These are phyloP conservation scores for Sanghuangporus weigelae DNA, from an alignment of 1,284 basidiomycete species.

Conservation along the genomic window DNA sequence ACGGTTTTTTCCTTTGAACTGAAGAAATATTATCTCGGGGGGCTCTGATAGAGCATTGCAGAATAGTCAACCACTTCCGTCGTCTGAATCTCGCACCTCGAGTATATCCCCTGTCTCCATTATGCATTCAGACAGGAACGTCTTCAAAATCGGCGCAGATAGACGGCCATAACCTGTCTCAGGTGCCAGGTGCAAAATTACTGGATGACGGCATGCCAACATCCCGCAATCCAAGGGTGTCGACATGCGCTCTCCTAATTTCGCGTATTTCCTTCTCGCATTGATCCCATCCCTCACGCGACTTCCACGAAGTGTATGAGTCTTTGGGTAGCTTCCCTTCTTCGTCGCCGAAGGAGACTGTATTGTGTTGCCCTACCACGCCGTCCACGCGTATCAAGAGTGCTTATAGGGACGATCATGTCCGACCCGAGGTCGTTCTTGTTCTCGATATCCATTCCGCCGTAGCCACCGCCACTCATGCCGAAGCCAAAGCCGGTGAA, in stretches of 20 bases:
- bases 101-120: conserved; percentile 65
- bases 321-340: conserved; percentile 38
- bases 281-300: conserved; percentile 44
- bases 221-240: background rate
- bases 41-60: conserved; percentile 34
- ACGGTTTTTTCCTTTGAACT: conserved; percentile 51
- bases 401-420: conserved; percentile 48
- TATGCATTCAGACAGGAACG: conserved; percentile 48
- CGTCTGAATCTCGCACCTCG: conserved; percentile 77
- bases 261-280: conserved; percentile 32
- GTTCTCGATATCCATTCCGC: conserved; percentile 21
- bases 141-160: conserved; percentile 46
- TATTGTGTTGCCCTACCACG: conserved; percentile 30
- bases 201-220: conserved; percentile 1
- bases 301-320: conserved; percentile 70
- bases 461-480: conserved; percentile 4
- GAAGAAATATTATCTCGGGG: conserved; percentile 64
- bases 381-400: conserved; percentile 33
- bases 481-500: conserved; percentile 4
- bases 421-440: conserved; percentile 32
- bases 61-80: conserved; percentile 38
- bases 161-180: conserved; percentile 13
- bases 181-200: background rate
- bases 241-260: conserved; percentile 29
- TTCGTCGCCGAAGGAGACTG: conserved; percentile 43